These are phyloP conservation scores for Aspergillus cejpii DNA, from an alignment of 2,329 filamentous ascomycete species.

Conservation along the genomic window DNA sequence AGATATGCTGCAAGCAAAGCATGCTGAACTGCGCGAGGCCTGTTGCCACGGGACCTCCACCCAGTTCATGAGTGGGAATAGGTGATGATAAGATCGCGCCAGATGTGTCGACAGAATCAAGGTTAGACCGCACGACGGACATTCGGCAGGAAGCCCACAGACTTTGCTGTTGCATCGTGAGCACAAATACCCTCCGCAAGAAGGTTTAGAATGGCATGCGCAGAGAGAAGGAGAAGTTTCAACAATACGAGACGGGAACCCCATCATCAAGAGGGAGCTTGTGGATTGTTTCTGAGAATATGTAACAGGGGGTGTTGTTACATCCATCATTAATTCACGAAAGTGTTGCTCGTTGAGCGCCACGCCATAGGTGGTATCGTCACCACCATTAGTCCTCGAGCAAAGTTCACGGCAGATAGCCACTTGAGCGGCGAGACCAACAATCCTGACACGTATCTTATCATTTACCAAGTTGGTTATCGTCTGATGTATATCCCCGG, in stretches of 20 bases:
- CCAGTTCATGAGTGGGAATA: constrained; percentile 89
- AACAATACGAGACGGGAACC: constrained; percentile 81
- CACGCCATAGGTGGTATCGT: constrained; percentile 65
- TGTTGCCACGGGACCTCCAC: constrained; percentile 76
- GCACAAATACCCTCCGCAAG: constrained; percentile 80
- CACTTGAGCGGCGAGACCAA: constrained; percentile 85
- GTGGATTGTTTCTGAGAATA: constrained; percentile 51
- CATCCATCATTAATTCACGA: constrained; percentile 76
- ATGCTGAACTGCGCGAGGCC: constrained; percentile 57
- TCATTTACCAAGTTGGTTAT: constrained; percentile 72
- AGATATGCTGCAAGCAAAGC: constrained; percentile 66
- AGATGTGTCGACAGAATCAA: constrained; percentile 91
- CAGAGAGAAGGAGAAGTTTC: constrained; percentile 69
- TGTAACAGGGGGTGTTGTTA: constrained; percentile 83
- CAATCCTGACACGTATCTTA: constrained; percentile 77
- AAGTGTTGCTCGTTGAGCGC: constrained; percentile 84
- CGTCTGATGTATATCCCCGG: constrained; percentile 90
- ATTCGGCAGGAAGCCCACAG: constrained; percentile 82
- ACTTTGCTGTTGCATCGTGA: constrained; percentile 84
- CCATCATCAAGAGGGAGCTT: constrained; percentile 80
- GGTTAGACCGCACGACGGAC: constrained; percentile 82
- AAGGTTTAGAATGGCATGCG: constrained; percentile 80
- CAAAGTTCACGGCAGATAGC: constrained; percentile 89
- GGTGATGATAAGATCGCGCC: constrained; percentile 85
- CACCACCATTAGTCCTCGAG: constrained; percentile 75